Percentiles rank a stretch among this genome's conserved stretches.
Conservation (phyloP, 345 rosid genomes). For the Gossypium bickii region DNA sequence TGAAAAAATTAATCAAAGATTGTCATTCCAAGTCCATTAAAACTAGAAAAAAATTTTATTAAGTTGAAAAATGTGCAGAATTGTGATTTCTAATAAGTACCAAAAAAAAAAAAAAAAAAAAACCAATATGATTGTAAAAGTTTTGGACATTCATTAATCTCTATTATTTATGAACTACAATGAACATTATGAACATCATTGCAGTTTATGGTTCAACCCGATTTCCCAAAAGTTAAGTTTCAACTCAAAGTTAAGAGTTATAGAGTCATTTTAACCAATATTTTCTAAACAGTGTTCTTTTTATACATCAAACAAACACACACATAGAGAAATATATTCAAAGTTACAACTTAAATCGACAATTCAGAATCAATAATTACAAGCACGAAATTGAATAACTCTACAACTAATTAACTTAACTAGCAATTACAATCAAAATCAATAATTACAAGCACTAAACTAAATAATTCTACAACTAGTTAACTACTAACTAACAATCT, state of each 20-base stretch:
- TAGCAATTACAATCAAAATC: too few relatives aligned
- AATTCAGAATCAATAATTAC: too few relatives aligned
- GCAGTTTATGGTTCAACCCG: not conserved
- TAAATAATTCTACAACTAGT: too few relatives aligned
- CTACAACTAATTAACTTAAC: too few relatives aligned
- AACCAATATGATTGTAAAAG: not conserved
- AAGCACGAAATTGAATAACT: too few relatives aligned
- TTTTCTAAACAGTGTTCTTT: not conserved
- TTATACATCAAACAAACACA: not conserved
- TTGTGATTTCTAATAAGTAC: too few relatives aligned
- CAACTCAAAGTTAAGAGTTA: not conserved
- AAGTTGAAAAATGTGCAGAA: not conserved
- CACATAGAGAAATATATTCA: too few relatives aligned
- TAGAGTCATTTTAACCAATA: not conserved
- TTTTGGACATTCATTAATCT: not conserved
- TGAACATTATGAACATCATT: not conserved
- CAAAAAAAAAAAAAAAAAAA: too few relatives aligned
- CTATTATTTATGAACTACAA: not conserved
- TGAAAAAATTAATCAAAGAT: not conserved
- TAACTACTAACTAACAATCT: too few relatives aligned
- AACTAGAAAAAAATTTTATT: not conserved
- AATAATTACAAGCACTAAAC: too few relatives aligned
- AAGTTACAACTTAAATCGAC: too few relatives aligned
- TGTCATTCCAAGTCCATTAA: not conserved
- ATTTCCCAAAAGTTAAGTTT: not conserved